Evolutionary conservation across 129 eudicot species (phyloP).

Genomic region (Flaveria robusta): DNA sequence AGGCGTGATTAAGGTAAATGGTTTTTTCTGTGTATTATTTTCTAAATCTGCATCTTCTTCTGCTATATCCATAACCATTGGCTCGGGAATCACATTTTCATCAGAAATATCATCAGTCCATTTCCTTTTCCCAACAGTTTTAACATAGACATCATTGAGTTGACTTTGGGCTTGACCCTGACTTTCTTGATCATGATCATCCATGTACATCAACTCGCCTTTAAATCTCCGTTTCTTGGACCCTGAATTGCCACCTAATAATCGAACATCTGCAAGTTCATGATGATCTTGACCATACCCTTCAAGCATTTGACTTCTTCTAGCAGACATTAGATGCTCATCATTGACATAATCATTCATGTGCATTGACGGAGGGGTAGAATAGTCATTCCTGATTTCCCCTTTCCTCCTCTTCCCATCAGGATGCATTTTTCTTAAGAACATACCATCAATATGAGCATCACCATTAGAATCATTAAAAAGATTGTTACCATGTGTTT

Average conservation of each 20-base stretch:
- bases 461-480: constrained; percentile 37
- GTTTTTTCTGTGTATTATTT: constrained; percentile 61
- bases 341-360: constrained; percentile 40
- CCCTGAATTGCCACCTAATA: constrained; percentile 53
- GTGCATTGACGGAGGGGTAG: constrained; percentile 43
- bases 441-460: constrained; percentile 38
- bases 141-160: constrained; percentile 38
- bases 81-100: constrained; percentile 45
- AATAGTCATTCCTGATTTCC: constrained; percentile 44
- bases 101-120: constrained; percentile 40
- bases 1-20: constrained; percentile 72
- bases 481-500: constrained; percentile 47
- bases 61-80: constrained; percentile 38
- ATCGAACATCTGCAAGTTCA: constrained; percentile 50
- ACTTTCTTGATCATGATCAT: constrained; percentile 40
- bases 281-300: constrained; percentile 35
- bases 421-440: constrained; percentile 36
- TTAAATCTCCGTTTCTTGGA: constrained; percentile 65
- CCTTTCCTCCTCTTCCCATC: constrained; percentile 61
- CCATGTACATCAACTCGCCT: constrained; percentile 47
- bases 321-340: constrained; percentile 42
- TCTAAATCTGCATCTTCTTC: constrained; percentile 63
- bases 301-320: constrained; percentile 55
- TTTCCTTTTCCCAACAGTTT: constrained; percentile 52
- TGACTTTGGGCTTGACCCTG: constrained; percentile 43